Conservation (phyloP, 2,329 filamentous ascomycete species). For the Ophiocordyceps camponoti-floridani region DNA sequence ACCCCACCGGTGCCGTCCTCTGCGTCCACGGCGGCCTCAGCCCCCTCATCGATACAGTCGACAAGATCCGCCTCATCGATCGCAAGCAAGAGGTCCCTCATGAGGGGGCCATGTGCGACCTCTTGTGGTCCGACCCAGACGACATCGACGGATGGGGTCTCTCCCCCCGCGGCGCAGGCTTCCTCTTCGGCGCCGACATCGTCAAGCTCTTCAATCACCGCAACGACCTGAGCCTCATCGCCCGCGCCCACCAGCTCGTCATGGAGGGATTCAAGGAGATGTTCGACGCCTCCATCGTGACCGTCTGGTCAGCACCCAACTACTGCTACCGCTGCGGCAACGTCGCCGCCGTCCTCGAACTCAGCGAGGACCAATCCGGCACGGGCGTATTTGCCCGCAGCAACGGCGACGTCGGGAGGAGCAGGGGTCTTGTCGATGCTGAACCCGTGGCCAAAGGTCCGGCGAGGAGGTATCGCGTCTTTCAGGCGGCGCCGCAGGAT, state of each 20-base stretch:
- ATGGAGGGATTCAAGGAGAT: slow-evolving; percentile 99
- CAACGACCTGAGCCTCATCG: slow-evolving; percentile 90
- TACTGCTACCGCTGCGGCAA: slow-evolving; percentile 99
- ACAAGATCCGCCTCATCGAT: slow-evolving; percentile 89
- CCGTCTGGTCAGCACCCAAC: slow-evolving; percentile 87
- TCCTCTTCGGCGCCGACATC: slow-evolving; percentile 93
- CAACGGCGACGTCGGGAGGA: slow-evolving; percentile 53
- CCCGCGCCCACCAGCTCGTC: slow-evolving; percentile 90
- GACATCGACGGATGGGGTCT: slow-evolving; percentile 94
- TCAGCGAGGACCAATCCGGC: slow-evolving; percentile 82
- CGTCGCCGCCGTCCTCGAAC: slow-evolving; percentile 99
- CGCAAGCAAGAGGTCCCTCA: slow-evolving; percentile 97
- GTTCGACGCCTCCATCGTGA: slow-evolving; percentile 93
- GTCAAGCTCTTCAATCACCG: slow-evolving; percentile 99
- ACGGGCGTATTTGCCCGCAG: slow-evolving; percentile 50
- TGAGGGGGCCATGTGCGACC: slow-evolving; percentile 94
- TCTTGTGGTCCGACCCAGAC: slow-evolving; percentile 96
- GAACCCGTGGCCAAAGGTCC: slow-evolving; percentile 39
- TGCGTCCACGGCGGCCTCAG: slow-evolving; percentile 94
- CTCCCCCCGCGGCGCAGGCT: slow-evolving; percentile 82
- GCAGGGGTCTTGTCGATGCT: too few species aligned
- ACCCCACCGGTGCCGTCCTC: slow-evolving; percentile 98
- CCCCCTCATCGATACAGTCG: slow-evolving; percentile 83
- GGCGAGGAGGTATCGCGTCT: slow-evolving; percentile 80
- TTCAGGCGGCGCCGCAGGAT: slow-evolving; percentile 92